Evolutionary conservation across 2,329 filamentous ascomycete species (phyloP).

Genomic region (Ploettnerulaceae sp.): DNA sequence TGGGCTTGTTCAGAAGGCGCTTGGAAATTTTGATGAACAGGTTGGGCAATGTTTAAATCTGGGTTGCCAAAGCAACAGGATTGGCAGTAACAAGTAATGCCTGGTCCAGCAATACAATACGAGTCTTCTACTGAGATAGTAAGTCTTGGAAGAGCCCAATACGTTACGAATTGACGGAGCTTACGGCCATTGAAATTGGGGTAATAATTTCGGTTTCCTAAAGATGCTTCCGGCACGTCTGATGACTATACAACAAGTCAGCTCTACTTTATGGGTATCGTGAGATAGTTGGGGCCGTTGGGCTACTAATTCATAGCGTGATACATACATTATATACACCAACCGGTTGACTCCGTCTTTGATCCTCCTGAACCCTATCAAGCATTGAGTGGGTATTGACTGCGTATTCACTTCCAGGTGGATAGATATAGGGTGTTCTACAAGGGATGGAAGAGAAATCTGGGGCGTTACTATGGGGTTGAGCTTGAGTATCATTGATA

Average conservation of each 20-base stretch:
- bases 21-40: background rate
- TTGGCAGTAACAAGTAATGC: background rate
- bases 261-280: background rate
- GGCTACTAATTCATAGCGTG: background rate
- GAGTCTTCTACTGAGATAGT: background rate
- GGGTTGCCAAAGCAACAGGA: background rate
- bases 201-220: background rate
- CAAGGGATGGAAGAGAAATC: background rate
- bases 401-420: background rate
- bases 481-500: background rate
- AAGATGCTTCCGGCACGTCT: background rate
- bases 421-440: background rate
- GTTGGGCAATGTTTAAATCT: background rate
- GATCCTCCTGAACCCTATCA: background rate
- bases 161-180: too few species aligned
- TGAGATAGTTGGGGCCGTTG: background rate
- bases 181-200: too few species aligned
- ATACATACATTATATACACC: background rate
- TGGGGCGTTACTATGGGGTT: background rate
- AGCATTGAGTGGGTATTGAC: background rate
- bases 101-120: background rate
- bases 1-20: background rate
- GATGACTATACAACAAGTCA: slow-evolving; percentile 3
- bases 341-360: background rate
- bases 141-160: too few species aligned